Evolutionary conservation across 1,139 yeast genomes (phyloP), one percentile per base, ranked within the genome.

Genomic region (Geotrichum siamense): DNA sequence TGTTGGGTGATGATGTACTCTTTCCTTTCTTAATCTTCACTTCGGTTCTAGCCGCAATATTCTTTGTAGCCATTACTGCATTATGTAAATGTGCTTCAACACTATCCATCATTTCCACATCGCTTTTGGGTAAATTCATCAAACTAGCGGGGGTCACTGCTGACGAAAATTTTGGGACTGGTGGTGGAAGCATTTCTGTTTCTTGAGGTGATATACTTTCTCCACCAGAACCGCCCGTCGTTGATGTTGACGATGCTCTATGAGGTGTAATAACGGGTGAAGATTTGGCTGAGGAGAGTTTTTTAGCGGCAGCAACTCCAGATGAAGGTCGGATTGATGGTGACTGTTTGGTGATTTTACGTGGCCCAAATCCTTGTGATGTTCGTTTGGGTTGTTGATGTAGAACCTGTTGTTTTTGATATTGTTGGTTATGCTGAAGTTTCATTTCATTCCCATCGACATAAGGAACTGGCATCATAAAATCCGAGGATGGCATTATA

Each of bases 81-180:
- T 50, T 51, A 23, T 51, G 48, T 30, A 58, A 39, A 33, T 55
- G 49, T 23, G 55, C 49, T 15, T 46, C 41, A 13, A 48, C 42
- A 17, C 45, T 15, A 35, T 43, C 49, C 22, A 39, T 22, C 38
- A 48, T 41, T 38, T 51, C 48, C 30, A 38, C 44, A 21, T 44
- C 43, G 32, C 45, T 43, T 43, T 49, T 38, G 51, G 49, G 21
- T 45, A 53, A 23, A 15, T 33, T 33, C 73, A 69, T 69, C 35
- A 69, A 53, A 19, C 69, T 66, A 5, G 73, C 69, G 2, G 69
- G 70, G 0, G 70, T 65, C 1, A 62, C 67, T 6, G 67, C 68
- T 21, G 12, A 30, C 10, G 22, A 34, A 8, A 15, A 30, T 32
- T 16, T 41, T 26, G n/a, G 58, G 5, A 59, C 60, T 9, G 49